Percentiles rank a stretch among this genome's conserved stretches.
phyloP scores from a whole-genome alignment of 2,329 filamentous ascomycete genomes.

The Fusarium sp. region DNA sequence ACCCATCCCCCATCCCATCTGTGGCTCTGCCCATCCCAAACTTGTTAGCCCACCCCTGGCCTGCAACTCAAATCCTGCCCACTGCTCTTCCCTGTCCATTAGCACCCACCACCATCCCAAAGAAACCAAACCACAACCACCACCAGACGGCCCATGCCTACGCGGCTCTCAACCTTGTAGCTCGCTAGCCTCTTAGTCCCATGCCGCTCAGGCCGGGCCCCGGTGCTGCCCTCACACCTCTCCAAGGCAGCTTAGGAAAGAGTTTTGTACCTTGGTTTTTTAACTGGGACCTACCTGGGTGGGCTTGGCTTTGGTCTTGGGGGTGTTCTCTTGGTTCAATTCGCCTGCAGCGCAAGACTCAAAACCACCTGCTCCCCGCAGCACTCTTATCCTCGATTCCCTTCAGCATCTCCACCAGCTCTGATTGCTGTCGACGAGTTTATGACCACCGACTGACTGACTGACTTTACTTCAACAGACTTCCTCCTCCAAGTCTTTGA shows the following conservation, averaged over 20 bases:
- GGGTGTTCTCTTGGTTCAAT: neutral
- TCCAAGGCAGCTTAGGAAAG: constrained; percentile 22
- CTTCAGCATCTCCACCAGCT: constrained; percentile 36
- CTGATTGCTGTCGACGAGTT: constrained; percentile 38
- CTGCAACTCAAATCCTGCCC: constrained; percentile 33
- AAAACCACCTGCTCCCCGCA: constrained; percentile 42
- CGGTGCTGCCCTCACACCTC: constrained; percentile 27
- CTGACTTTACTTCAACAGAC: constrained; percentile 15
- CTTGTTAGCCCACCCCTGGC: constrained; percentile 28
- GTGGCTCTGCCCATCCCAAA: constrained; percentile 1
- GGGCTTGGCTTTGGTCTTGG: neutral
- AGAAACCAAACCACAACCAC: constrained; percentile 11
- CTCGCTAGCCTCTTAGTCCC: constrained; percentile 28
- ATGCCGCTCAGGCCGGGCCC: constrained; percentile 43
- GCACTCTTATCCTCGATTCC: constrained; percentile 23
- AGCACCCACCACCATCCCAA: constrained; percentile 30
- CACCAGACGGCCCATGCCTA: constrained; percentile 40
- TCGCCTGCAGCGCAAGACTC: constrained; percentile 18
- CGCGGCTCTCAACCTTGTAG: constrained; percentile 44
- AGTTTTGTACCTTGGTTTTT: constrained; percentile 25
- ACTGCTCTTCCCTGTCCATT: constrained; percentile 28
- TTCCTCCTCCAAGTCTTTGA: constrained; percentile 8
- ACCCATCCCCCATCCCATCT: neutral
- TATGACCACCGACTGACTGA: constrained; percentile 35
- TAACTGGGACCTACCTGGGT: constrained; percentile 15